Evolutionary conservation across 345 rosid species (phyloP).

Genomic region (Alliaria petiolata): DNA sequence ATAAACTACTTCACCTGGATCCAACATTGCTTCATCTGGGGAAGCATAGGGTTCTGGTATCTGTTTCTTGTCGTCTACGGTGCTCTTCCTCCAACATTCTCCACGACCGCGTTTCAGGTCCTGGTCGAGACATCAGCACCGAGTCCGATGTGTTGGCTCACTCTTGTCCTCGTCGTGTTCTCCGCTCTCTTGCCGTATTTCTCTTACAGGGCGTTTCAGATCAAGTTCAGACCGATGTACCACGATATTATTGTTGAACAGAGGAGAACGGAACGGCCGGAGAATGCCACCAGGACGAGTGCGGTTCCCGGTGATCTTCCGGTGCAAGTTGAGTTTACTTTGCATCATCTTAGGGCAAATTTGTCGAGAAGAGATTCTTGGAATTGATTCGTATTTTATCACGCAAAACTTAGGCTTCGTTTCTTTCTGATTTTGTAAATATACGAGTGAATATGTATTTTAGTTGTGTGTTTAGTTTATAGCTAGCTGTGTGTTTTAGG

Average conservation of each 20-base stretch:
- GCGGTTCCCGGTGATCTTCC: conserved; percentile 41
- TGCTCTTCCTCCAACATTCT: conserved; percentile 48
- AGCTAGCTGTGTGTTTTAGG: not conserved
- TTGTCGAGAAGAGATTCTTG: conserved; percentile 34
- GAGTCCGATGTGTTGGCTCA: conserved; percentile 59
- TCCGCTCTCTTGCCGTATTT: conserved; percentile 72
- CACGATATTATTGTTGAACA: conserved; percentile 54
- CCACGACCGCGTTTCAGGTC: conserved; percentile 78
- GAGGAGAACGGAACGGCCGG: conserved; percentile 26
- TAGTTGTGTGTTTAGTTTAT: not conserved
- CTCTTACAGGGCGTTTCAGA: conserved; percentile 69
- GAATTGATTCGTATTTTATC: conserved; percentile 1
- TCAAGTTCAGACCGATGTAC: conserved; percentile 65
- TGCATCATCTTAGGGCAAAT: conserved; percentile 40
- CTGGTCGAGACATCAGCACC: conserved; percentile 72
- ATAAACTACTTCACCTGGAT: conserved; percentile 98
- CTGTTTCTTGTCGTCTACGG: conserved; percentile 69
- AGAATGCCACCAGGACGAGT: not conserved
- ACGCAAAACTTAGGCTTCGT: not conserved
- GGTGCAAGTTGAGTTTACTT: conserved; percentile 36
- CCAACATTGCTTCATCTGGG: conserved; percentile 92
- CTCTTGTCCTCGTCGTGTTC: conserved; percentile 54
- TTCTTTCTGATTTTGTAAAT: not conserved
- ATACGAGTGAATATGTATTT: not conserved
- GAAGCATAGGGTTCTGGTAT: conserved; percentile 87